Evolutionary conservation across 257 asterid genomes (phyloP).

Genomic region (Scutellaria barbata): DNA sequence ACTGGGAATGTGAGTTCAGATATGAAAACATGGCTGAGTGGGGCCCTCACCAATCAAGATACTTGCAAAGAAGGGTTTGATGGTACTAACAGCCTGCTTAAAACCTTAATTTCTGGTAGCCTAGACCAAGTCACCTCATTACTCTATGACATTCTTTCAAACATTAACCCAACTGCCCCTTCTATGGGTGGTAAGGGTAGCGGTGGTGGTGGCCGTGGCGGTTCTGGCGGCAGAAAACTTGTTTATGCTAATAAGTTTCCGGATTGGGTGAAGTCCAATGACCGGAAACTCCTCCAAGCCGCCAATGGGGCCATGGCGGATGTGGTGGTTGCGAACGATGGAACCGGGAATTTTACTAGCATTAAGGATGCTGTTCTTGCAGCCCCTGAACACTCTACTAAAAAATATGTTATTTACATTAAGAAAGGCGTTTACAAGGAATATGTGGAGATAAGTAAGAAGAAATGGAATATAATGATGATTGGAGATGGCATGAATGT

Average conservation of each 20-base stretch:
- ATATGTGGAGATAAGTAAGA: conserved; percentile 58
- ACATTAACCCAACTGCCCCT: conserved; percentile 27
- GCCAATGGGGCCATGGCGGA: conserved; percentile 35
- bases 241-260: conserved; percentile 33
- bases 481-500: conserved; percentile 66
- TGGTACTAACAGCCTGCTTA: conserved; percentile 40
- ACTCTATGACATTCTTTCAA: conserved; percentile 40
- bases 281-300: conserved; percentile 43
- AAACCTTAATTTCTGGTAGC: conserved; percentile 31
- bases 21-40: conserved; percentile 64
- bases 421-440: conserved; percentile 67
- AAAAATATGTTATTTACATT: conserved; percentile 52
- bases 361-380: conserved; percentile 54
- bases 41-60: conserved; percentile 57
- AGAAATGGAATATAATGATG: conserved; percentile 66
- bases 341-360: conserved; percentile 47
- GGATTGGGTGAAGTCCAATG: conserved; percentile 44
- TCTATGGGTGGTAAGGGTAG: conserved; percentile 6
- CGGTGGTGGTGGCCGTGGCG: conserved; percentile 1
- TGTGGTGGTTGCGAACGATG: conserved; percentile 61
- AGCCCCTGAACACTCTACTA: conserved; percentile 45
- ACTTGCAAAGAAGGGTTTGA: conserved; percentile 64
- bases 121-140: conserved; percentile 45
- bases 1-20: conserved; percentile 52
- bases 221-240: conserved; percentile 33